Conservation (phyloP, 331 rosid species). For the Arachis monticola region DNA sequence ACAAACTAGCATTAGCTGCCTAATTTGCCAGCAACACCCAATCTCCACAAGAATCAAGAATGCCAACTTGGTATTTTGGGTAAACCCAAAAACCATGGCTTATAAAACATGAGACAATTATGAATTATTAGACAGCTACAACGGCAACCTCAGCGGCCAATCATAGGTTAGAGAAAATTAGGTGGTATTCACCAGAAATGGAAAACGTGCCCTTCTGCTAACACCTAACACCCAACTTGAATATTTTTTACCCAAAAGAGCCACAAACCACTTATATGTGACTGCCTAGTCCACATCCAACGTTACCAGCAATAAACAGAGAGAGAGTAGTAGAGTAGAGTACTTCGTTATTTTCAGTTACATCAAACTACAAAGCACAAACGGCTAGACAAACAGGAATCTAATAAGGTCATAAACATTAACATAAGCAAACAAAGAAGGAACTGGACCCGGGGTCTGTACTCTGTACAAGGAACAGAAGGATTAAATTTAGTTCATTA, state of each 20-base stretch:
- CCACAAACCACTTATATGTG: slow-evolving; percentile 43
- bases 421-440: slow-evolving; percentile 49
- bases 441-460: slow-evolving; percentile 61
- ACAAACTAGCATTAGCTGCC: neutral
- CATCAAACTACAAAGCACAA: slow-evolving; percentile 59
- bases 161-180: slow-evolving; percentile 22
- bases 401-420: slow-evolving; percentile 47
- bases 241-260: slow-evolving; percentile 32
- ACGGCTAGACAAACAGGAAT: slow-evolving; percentile 49
- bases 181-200: slow-evolving; percentile 25
- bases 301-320: slow-evolving; percentile 45
- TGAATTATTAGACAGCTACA: neutral
- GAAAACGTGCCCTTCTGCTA: slow-evolving; percentile 37
- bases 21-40: slow-evolving; percentile 6
- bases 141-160: slow-evolving; percentile 28
- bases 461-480: slow-evolving; percentile 74
- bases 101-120: slow-evolving; percentile 24
- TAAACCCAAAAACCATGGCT: slow-evolving; percentile 24
- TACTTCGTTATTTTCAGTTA: slow-evolving; percentile 57
- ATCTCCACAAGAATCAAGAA: neutral
- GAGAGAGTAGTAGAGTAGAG: neutral
- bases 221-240: slow-evolving; percentile 51
- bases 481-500: slow-evolving; percentile 53
- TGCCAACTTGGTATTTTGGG: slow-evolving; percentile 5
- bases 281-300: slow-evolving; percentile 45